Base-by-base conservation (phyloP, 345 rosid genomes). In the Salix purpurea region DNA sequence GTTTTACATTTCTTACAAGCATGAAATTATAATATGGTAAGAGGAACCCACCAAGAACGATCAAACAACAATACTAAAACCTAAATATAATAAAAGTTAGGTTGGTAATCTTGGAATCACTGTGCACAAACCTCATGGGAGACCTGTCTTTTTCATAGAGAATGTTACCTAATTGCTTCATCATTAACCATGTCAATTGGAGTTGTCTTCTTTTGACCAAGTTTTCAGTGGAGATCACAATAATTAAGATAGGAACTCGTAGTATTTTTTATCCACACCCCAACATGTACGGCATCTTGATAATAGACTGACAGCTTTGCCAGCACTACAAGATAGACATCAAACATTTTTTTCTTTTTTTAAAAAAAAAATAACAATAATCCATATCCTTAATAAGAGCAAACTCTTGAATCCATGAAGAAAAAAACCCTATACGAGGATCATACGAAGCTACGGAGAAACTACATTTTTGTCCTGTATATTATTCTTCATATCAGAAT, bases 151-250 rank as follows among this genome's bases (percentile, higher is more conserved):
- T 68, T 68, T 42, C 71, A 23, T 12, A 7, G 24, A 36, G 48
- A 68, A 19, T 68, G 71, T 39, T 26, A 68, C 71, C 71, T 4
- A 23, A 40, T 23, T 68, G 71, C 24, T 23, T 68, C 70, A 67
- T 19, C 10, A 19, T 58, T 26, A 0, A 23, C 28, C 62, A 58
- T 9, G 24, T 58, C 28, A 58, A 58, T n/a, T 58, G 62, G 13
- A 58, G 62, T n/a, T n/a, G 62, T 58, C 62, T 58, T 9, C 23
- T 58, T 58, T 58, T 58, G 62, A 58, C 62, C 62, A 58, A n/a
- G 62, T 58, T 58, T n/a, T 58, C 62, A 58, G 62, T 58, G 62
- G 62, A 58, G 62, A 58, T 58, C 28, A 4, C 23, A 10, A 58
- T 58, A 58, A 58, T 58, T 58, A 58, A 58, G 62, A 56, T 21